Conservation (phyloP, 2,329 filamentous ascomycete genomes). For the Pyricularia pennisetigena region DNA sequence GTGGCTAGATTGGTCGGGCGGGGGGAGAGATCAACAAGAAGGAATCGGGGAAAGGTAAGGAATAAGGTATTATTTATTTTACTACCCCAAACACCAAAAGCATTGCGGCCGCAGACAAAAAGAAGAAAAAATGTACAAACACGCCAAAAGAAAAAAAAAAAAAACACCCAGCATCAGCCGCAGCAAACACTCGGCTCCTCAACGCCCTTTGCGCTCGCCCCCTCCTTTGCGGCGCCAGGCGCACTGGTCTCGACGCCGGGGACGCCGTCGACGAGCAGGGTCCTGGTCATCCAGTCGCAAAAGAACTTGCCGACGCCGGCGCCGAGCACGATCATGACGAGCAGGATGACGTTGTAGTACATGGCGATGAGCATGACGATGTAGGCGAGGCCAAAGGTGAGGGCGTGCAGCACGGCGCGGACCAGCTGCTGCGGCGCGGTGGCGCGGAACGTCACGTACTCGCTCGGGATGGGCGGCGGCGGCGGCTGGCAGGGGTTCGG, state of each 20-base stretch:
- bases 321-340: constrained; percentile 34
- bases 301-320: constrained; percentile 41
- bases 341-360: constrained; percentile 35
- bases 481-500: constrained; percentile 8
- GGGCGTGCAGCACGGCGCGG: constrained; percentile 26
- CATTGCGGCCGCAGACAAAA: too few species aligned
- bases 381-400: constrained; percentile 31
- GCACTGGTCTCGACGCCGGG: constrained; percentile 11
- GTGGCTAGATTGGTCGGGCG: neutral
- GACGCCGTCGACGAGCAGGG: constrained; percentile 22
- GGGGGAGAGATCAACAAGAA: neutral
- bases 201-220: constrained; percentile 20
- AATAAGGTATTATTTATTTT: neutral
- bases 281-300: constrained; percentile 41
- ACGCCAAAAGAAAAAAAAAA: too few species aligned
- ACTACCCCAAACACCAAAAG: neutral
- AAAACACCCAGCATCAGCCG: constrained; percentile 17
- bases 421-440: constrained; percentile 29
- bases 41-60: neutral
- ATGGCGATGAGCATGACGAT: constrained; percentile 34
- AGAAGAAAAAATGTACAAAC: too few species aligned
- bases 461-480: constrained; percentile 12
- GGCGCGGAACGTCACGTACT: constrained; percentile 23
- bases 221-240: constrained; percentile 4
- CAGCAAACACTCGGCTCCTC: constrained; percentile 39